These are phyloP conservation scores for Oryza glaberrima DNA, from an alignment of 176 grass and related monocot species.

Conservation along the genomic window DNA sequence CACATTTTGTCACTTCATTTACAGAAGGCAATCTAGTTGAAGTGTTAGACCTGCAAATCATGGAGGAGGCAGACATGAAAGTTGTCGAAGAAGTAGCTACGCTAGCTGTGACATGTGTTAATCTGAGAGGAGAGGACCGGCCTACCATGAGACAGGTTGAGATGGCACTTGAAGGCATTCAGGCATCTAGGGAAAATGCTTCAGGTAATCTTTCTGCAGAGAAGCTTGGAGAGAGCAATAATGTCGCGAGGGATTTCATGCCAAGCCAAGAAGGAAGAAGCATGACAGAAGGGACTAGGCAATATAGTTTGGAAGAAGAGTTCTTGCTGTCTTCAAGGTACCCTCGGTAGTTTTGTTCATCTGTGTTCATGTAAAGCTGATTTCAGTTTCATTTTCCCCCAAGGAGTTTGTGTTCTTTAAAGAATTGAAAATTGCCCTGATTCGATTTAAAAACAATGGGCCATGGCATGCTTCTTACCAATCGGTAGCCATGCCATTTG, in stretches of 20 bases:
- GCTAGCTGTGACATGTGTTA: constrained; percentile 8
- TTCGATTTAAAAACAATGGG: neutral
- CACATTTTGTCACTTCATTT: neutral
- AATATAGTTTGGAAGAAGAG: constrained; percentile 18
- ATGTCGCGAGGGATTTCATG: too few relatives aligned
- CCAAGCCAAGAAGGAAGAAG: neutral
- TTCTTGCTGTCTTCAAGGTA: neutral
- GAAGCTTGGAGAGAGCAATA: neutral
- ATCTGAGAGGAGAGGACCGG: constrained; percentile 36
- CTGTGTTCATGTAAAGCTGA: neutral
- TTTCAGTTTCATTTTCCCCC: neutral
- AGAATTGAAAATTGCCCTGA: neutral
- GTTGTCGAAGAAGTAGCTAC: neutral
- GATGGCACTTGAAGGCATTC: neutral
- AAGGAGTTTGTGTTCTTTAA: neutral
- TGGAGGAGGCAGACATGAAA: neutral
- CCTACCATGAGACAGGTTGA: constrained; percentile 19
- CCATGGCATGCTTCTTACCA: neutral
- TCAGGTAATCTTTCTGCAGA: neutral
- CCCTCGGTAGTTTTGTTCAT: constrained; percentile 7
- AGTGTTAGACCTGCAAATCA: neutral
- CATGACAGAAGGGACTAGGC: neutral
- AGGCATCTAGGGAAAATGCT: neutral
- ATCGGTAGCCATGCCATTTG: too few relatives aligned
- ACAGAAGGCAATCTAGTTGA: neutral